Base-by-base conservation (phyloP, 257 asterid species). In the Gardenia jasminoides region DNA sequence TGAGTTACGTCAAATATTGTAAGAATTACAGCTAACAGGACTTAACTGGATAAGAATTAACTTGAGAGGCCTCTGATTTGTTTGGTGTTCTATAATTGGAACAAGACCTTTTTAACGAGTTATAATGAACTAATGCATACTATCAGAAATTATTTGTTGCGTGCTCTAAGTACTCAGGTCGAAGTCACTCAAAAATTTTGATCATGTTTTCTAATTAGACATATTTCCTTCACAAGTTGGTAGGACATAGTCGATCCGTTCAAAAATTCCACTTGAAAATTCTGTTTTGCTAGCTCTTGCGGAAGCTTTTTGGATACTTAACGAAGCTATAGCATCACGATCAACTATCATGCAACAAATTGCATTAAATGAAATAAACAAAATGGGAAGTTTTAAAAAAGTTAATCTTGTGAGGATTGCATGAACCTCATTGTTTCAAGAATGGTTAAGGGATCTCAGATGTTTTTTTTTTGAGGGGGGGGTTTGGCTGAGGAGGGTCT, bases 341-440 rank as follows among this genome's bases (percentile, higher is more conserved):
- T 70, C 78, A 84, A 28, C 78, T n/a, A 64, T 52, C 72, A 5
- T 66, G 70, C 78, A 87, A 82, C 85, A 69, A 78, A 87, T 74
- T 33, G 56, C 82, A 85, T 87, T 85, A 33, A 85, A 69, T 79
- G 77, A 80, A 58, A 72, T 52, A 19, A 68, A 72, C 30, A 70
- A 47, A 78, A 73, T n/a, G 11, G 75, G 74, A 67, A 74, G 50
- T 31, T 68, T 20, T 17, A 66, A 36, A 33, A 80, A 43, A 50
- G 5, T 52, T 39, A 22, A 12, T 46, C 48, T 69, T 54, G 1
- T 19, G 26, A 54, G 62, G 62, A 9, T 54, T 54, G 62, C 62
- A 54, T 19, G 22, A 3, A 5, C 10, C 62, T 19, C n/a, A 54
- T 54, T 19, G 22, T 54, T 54, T 54, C 58, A 52, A 52, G 58